These are phyloP conservation scores for Carnegiea gigantea DNA, from an alignment of 179 eudicot genomes.

Conservation along the genomic window DNA sequence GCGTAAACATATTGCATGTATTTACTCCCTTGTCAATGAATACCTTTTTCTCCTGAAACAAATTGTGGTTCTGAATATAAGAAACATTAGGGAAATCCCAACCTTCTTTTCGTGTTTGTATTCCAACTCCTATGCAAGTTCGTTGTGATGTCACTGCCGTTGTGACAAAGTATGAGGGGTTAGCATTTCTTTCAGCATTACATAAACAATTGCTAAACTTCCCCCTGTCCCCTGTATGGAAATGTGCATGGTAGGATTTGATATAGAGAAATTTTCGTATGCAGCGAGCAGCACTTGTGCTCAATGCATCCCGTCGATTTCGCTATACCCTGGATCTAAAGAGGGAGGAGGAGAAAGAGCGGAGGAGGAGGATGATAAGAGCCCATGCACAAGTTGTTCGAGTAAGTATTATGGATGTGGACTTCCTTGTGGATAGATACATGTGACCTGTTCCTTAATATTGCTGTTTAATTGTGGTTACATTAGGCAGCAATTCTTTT, in stretches of 20 bases:
- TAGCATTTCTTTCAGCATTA: background rate
- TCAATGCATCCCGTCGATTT: slow-evolving; percentile 93
- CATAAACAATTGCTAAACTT: background rate
- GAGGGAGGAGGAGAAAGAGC: slow-evolving; percentile 74
- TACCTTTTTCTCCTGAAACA: too few relatives aligned
- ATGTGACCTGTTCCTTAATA: background rate
- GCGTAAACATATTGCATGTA: too few relatives aligned
- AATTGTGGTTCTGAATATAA: too few relatives aligned
- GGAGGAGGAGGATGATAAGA: slow-evolving; percentile 78
- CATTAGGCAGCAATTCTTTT: slow-evolving; percentile 92
- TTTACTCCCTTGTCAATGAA: too few relatives aligned
- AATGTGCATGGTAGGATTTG: background rate
- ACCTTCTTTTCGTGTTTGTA: background rate
- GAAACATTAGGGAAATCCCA: too few relatives aligned
- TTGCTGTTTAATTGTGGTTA: slow-evolving; percentile 21
- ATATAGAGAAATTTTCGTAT: slow-evolving; percentile 7
- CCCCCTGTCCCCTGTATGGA: background rate
- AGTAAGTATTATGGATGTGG: slow-evolving; percentile 36
- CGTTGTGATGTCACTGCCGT: background rate
- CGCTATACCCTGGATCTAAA: slow-evolving; percentile 85
- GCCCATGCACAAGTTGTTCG: slow-evolving; percentile 96
- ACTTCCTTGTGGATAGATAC: background rate
- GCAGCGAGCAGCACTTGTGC: slow-evolving; percentile 97
- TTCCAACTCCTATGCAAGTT: slow-evolving; percentile 1
- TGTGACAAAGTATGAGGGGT: background rate